A percentile compares a stretch with the other conserved stretches of the same genome.
Conservation (phyloP, 2,329 filamentous ascomycete genomes). For the Trichoderma sp. region DNA sequence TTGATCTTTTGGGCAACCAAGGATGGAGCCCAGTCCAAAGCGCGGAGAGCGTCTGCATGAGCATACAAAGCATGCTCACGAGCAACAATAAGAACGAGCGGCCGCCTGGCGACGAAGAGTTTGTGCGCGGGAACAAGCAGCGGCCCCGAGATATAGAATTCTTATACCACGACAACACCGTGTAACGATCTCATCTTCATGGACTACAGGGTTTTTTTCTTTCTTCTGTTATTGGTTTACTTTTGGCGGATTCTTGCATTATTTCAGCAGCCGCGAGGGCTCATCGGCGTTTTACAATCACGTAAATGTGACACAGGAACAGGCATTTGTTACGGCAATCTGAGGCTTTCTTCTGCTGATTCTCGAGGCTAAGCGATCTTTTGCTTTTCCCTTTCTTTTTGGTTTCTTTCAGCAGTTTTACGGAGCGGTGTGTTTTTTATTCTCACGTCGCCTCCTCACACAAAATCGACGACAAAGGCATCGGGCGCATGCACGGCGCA, state of each 20-base stretch:
- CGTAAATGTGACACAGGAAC: background rate
- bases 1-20: slow-evolving; percentile 82
- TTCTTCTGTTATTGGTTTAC: background rate
- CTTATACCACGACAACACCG: slow-evolving; percentile 86
- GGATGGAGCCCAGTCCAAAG: slow-evolving; percentile 98
- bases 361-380: background rate
- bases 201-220: background rate
- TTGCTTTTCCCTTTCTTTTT: background rate
- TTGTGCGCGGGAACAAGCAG: slow-evolving; percentile 76
- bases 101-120: slow-evolving; percentile 86
- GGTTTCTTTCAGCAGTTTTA: background rate
- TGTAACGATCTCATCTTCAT: slow-evolving; percentile 43
- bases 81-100: slow-evolving; percentile 91
- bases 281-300: slow-evolving; percentile 20
- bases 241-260: slow-evolving; percentile 18
- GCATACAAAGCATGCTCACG: slow-evolving; percentile 96
- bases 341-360: background rate
- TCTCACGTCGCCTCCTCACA: background rate
- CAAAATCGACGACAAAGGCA: background rate
- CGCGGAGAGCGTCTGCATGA: slow-evolving; percentile 96
- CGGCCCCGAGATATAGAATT: slow-evolving; percentile 90
- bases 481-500: slow-evolving; percentile 5
- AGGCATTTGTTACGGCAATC: background rate
- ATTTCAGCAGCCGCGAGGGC: slow-evolving; percentile 2
- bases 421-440: background rate